phyloP scores from a whole-genome alignment of 208 protist species.

The Wallacemonas collosoma region DNA sequence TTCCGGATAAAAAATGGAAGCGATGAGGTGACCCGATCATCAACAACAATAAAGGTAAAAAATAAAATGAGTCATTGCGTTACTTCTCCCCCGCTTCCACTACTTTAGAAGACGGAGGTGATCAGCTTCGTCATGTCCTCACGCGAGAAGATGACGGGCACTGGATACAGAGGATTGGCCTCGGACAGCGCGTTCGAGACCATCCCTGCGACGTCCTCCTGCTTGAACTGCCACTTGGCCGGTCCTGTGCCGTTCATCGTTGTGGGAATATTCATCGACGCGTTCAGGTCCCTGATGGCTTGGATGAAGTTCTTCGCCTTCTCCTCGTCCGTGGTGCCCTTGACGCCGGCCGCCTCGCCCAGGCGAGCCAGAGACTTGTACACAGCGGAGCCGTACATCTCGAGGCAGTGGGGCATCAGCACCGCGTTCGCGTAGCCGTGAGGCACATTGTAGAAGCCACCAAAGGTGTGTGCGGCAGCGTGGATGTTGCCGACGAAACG shows the following conservation, averaged over 20 bases:
- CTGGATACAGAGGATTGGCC: slow-evolving; percentile 64
- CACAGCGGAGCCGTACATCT: slow-evolving; percentile 46
- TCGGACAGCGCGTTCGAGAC: slow-evolving; percentile 43
- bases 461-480: slow-evolving; percentile 78
- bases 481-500: slow-evolving; percentile 88
- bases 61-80: no score
- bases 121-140: slow-evolving; percentile 48
- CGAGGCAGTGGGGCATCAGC: slow-evolving; percentile 69
- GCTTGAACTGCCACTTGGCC: slow-evolving; percentile 29
- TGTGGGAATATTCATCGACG: slow-evolving; percentile 41
- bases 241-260: slow-evolving; percentile 29
- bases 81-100: no score
- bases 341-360: slow-evolving; percentile 32
- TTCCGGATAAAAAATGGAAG: slow-evolving; percentile 5
- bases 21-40: no score
- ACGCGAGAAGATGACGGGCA: slow-evolving; percentile 60
- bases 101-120: slow-evolving; percentile 22
- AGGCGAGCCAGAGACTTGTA: slow-evolving; percentile 41
- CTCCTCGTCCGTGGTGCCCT: slow-evolving; percentile 31
- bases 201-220: slow-evolving; percentile 46
- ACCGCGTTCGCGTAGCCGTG: slow-evolving; percentile 87
- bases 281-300: slow-evolving; percentile 50
- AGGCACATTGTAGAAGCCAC: slow-evolving; percentile 71
- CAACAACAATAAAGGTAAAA: slow-evolving; percentile 9
- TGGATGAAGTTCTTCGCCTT: slow-evolving; percentile 51